These are phyloP conservation scores for Aspergillus diversus DNA, from an alignment of 495 filamentous ascomycete species.

Conservation along the genomic window DNA sequence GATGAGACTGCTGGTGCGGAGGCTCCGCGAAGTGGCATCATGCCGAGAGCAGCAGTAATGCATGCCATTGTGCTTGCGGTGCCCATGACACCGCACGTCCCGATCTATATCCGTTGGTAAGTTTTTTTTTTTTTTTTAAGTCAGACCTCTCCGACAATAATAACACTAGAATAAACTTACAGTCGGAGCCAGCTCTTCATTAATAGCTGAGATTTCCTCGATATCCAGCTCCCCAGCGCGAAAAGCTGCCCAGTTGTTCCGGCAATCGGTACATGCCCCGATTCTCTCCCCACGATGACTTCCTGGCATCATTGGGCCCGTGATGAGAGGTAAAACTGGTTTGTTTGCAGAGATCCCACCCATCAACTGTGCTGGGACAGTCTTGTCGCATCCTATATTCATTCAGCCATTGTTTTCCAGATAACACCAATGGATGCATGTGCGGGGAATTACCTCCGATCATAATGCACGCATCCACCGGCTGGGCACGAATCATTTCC, in stretches of 20 bases:
- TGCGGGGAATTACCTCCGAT: constrained; percentile 58
- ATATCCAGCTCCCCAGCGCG: constrained; percentile 63
- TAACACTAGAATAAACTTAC: constrained; percentile 37
- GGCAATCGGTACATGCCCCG: constrained; percentile 69
- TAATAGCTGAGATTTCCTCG: constrained; percentile 67
- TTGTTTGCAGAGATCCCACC: constrained; percentile 72
- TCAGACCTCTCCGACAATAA: too few relatives aligned
- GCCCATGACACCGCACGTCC: constrained; percentile 72
- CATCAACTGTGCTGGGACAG: constrained; percentile 69
- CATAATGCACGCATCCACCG: constrained; percentile 64
- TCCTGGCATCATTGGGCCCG: constrained; percentile 71
- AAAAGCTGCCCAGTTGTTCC: constrained; percentile 69
- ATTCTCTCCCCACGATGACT: constrained; percentile 60
- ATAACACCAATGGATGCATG: too few relatives aligned
- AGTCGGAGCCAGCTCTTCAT: constrained; percentile 68
- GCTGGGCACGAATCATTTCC: constrained; percentile 70
- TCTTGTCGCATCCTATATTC: constrained; percentile 66
- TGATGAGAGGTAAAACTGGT: constrained; percentile 63
- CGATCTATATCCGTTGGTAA: constrained; percentile 43
- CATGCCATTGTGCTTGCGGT: constrained; percentile 75
- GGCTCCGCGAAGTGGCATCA: constrained; percentile 65
- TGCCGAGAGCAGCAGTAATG: constrained; percentile 61
- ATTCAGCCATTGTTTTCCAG: background rate
- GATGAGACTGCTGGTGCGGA: constrained; percentile 68
- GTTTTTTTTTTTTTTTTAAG: too few relatives aligned